Evolutionary conservation across 495 filamentous ascomycete genomes (phyloP), one percentile per base, ranked within the genome.

Genomic region (Aspergillus diversus): DNA sequence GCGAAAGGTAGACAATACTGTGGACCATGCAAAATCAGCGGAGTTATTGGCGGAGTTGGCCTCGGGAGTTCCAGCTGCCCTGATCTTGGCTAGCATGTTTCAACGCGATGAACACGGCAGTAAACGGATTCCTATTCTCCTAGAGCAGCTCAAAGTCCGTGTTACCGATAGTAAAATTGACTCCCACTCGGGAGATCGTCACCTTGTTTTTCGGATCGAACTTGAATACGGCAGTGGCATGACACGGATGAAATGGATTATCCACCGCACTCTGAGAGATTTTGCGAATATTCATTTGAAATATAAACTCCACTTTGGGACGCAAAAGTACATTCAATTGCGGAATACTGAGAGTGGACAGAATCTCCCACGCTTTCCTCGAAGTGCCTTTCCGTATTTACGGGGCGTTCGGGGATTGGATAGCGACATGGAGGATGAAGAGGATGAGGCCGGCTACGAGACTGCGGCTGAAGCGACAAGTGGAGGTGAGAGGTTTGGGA

Each of bases 181-280:
- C 59, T 80, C 79, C 15, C 75, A 83, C 48, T 77, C 86, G 17
- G 89, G 87, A 62, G 91, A 94, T 73, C 84, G 92, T 17, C 96
- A 97, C 75, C 81, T 90, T 64, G 82, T 93, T 5, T 97, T 99
- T 71, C 87, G 89, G 33, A 93, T 99, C 53, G 92, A 97, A 61
- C 77, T 99, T 47, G 95, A 99, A 73, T 99, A 99, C 76, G 95
- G 95, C 5, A 97, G 89, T 69, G 95, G 96, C 4, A 86, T 94
- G 59, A 97, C 93, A 32, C 84, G 96, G 56, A 98, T 99, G 95
- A 93, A 93, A 68, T 99, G 95, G 95, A 88, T 92, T 53, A 92
- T 99, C 59, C 87, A 91, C 66, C 86, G 95, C 31, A 89, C 90
- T 31, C 81, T 97, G 57, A 84, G 86, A 65, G 95, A 99, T 67